Conservation (phyloP, 1,284 basidiomycete species). For the Cryptococcus maquisensis region DNA sequence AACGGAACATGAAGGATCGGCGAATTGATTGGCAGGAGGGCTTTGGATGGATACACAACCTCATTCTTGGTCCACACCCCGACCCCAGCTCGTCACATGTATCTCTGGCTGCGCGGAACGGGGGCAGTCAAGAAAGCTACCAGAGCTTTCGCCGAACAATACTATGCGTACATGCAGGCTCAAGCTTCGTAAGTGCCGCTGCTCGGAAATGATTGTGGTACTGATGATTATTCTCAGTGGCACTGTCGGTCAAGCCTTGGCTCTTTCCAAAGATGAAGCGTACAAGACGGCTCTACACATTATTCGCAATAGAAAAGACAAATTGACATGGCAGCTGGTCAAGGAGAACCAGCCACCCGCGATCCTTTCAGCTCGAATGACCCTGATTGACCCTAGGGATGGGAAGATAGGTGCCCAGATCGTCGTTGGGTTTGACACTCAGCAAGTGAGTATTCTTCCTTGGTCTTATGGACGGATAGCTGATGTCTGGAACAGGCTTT, state of each 20-base stretch:
- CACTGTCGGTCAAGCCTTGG: constrained; percentile 7
- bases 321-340: constrained; percentile 18
- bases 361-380: constrained; percentile 16
- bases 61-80: neutral
- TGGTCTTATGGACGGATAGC: neutral
- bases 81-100: neutral
- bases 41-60: constrained; percentile 1
- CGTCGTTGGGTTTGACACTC: constrained; percentile 21
- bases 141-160: constrained; percentile 7
- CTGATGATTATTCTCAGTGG: constrained; percentile 5
- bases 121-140: neutral
- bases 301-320: constrained; percentile 11
- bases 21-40: constrained; percentile 8
- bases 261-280: constrained; percentile 16
- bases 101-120: neutral
- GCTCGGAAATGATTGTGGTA: neutral
- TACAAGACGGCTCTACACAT: constrained; percentile 13
- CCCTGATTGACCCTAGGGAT: constrained; percentile 15
- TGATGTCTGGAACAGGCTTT: constrained; percentile 8
- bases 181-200: constrained; percentile 20
- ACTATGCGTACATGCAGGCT: constrained; percentile 16
- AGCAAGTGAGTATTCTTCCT: constrained; percentile 16
- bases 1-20: neutral
- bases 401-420: constrained; percentile 20
- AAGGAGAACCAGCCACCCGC: constrained; percentile 13